A percentile compares a stretch with the other conserved stretches of the same genome.
phyloP scores from a whole-genome alignment of 495 filamentous ascomycete species.

The Amorphotheca resinae region DNA sequence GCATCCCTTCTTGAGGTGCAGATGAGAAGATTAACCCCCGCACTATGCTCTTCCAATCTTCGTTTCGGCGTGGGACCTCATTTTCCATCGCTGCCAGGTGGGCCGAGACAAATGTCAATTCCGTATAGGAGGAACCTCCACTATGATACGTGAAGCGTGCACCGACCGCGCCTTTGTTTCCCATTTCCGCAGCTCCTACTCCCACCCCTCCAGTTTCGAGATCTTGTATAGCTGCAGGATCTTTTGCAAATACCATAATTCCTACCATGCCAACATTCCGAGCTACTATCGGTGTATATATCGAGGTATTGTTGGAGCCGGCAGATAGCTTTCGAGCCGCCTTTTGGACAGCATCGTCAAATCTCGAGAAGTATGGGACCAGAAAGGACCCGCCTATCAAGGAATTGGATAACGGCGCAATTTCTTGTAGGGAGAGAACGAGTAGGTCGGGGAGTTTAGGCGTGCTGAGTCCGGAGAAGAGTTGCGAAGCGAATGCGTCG shows the following conservation, averaged over 20 bases:
- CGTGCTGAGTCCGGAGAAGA: conserved; percentile 54
- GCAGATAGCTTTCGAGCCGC: conserved; percentile 34
- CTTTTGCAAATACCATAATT: conserved; percentile 66
- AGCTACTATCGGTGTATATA: conserved; percentile 37
- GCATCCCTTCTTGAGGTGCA: conserved; percentile 3
- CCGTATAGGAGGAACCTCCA: conserved; percentile 23
- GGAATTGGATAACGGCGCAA: conserved; percentile 69
- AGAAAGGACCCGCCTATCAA: conserved; percentile 80
- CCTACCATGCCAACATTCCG: conserved; percentile 81
- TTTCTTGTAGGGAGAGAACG: conserved; percentile 73
- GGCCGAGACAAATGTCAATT: conserved; percentile 75
- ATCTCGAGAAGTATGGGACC: conserved; percentile 57
- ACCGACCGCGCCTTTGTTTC: conserved; percentile 88
- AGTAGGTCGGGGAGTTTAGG: conserved; percentile 49
- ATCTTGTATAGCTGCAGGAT: conserved; percentile 40
- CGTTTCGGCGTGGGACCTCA: conserved; percentile 56
- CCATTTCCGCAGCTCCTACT: conserved; percentile 73
- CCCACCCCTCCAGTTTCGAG: conserved; percentile 65
- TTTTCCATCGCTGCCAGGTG: conserved; percentile 82
- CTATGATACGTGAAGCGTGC: conserved; percentile 47
- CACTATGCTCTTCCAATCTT: conserved; percentile 75
- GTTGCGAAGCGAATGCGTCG: conserved; percentile 51
- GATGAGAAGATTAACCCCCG: conserved; percentile 59
- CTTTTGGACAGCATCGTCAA: conserved; percentile 54
- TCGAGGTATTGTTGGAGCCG: conserved; percentile 7